Base-by-base conservation (phyloP, 108 stramenopile species). In the Schizochytrium sp. region DNA sequence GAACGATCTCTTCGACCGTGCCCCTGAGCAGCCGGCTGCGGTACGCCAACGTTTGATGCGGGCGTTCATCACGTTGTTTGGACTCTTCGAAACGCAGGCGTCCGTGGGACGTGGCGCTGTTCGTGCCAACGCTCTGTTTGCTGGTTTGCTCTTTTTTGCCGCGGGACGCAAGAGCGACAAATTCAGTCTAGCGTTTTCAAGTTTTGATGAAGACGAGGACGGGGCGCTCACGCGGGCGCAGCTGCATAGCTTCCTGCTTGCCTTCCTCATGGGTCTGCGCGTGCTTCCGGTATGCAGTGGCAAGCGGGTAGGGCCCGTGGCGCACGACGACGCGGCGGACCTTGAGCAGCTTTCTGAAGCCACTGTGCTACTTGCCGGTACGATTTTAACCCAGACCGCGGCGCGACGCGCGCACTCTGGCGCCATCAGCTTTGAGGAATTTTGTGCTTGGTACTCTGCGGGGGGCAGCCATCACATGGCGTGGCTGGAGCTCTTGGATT, bases 81-180 rank as follows among this genome's bases (percentile, higher is more conserved):
- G 51, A 2, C 45, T 83, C 25, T 83, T 53, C 23, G 63, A 69
- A 18, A 69, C 63, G 34, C 63, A 69, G 63, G 51, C 48, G 16
- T 53, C 45, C 16, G 51, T 83, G 45, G 76, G 51, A 1, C 48
- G 48, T 8, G 76, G 76, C 25, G 48, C 51, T 3, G 76, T 83
- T 14, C 45, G 51, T 16, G 19, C 51, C 14, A 83, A 83, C 48
- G 51, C 45, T 43, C 12, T 83, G 1, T 83, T 83, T 23, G 19
- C 23, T 6, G 76, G 76, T 6, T 23, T 83, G 76, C 76, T 83
- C n/a, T 28, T 83, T 18, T 83, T 83, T 3, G 51, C 76, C 3
- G 51, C 76, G n/a, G 76, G 76, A 23, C 45, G 51, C 48, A 83
- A 83, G 51, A 83, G 76, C 5, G 76, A 83, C 51, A 83, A 83